Percentiles rank a stretch among this genome's conserved stretches.
Evolutionary conservation across 164 flowering plant species (phyloP).

Genomic region (Stephania yunnanensis): DNA sequence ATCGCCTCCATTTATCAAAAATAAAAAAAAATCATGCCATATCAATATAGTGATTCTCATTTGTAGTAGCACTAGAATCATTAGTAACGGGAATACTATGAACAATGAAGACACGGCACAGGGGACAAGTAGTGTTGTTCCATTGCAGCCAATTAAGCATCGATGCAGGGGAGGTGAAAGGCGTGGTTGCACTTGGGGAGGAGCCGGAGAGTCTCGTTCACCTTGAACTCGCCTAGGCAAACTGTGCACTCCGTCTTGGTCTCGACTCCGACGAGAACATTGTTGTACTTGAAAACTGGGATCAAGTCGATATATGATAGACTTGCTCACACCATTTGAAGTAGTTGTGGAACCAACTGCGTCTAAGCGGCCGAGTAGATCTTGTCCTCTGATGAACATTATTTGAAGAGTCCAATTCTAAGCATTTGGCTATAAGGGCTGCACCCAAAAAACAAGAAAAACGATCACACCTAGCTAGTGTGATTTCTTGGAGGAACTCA

Average conservation of each 20-base stretch:
- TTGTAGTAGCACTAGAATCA: constrained; percentile 2
- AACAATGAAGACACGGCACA: constrained; percentile 48
- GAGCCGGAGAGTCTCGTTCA: constrained; percentile 45
- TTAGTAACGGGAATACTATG: not conserved
- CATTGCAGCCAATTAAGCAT: constrained; percentile 51
- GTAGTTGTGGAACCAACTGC: constrained; percentile 23
- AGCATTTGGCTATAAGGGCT: constrained; percentile 24
- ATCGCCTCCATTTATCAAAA: no score
- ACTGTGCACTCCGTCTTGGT: constrained; percentile 51
- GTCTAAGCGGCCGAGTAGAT: constrained; percentile 5
- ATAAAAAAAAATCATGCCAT: no score
- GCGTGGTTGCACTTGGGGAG: constrained; percentile 73
- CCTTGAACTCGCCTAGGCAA: constrained; percentile 53
- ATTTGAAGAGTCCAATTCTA: constrained; percentile 7
- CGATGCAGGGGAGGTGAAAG: constrained; percentile 61
- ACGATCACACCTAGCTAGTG: constrained; percentile 25
- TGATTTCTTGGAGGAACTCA: constrained; percentile 2
- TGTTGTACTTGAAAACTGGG: constrained; percentile 30
- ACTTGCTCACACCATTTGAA: not conserved
- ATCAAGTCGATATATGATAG: constrained; percentile 38
- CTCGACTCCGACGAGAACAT: constrained; percentile 31
- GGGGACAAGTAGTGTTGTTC: constrained; percentile 50
- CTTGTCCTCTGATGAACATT: constrained; percentile 1
- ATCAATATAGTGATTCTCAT: not conserved
- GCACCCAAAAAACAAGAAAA: constrained; percentile 26